Evolutionary conservation across 225 moss, liverwort and hornwort genomes (phyloP).

Genomic region (Bryum argenteum): DNA sequence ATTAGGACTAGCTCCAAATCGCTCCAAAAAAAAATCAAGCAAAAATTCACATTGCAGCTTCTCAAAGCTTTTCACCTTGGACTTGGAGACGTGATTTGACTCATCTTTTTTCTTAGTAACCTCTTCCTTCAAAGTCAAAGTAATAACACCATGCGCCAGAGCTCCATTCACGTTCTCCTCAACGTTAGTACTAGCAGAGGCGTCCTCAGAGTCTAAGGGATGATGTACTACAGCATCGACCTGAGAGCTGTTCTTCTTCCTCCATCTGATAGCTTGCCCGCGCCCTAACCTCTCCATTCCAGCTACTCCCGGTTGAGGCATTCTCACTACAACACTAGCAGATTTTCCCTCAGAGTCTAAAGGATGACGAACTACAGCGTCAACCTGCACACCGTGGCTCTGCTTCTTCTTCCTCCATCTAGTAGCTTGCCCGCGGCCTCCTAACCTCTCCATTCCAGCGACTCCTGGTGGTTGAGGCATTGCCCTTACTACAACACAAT

Average conservation of each 20-base stretch:
- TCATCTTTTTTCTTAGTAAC: constrained; percentile 6
- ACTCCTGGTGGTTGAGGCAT: constrained; percentile 11
- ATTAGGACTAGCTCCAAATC: constrained; percentile 2
- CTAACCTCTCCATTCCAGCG: constrained; percentile 15
- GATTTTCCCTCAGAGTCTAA: constrained; percentile 21
- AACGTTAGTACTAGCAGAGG: neutral
- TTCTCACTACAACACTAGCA: constrained; percentile 18
- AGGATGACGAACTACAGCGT: constrained; percentile 29
- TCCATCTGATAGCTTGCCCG: constrained; percentile 31
- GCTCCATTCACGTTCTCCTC: constrained; percentile 31
- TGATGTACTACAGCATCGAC: constrained; percentile 29
- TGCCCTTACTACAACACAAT: constrained; percentile 6
- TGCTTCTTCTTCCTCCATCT: constrained; percentile 46
- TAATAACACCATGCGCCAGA: constrained; percentile 6
- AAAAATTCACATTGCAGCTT: too few species aligned
- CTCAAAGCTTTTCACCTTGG: constrained; percentile 20
- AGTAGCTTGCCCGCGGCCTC: constrained; percentile 23
- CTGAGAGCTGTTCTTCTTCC: constrained; percentile 35
- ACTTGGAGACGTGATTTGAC: constrained; percentile 14
- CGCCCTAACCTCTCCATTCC: constrained; percentile 21
- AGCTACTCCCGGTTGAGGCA: constrained; percentile 7
- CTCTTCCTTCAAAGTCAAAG: constrained; percentile 15
- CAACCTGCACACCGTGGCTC: neutral
- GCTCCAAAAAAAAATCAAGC: too few species aligned
- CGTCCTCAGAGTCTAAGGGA: constrained; percentile 26